Conservation (phyloP, 106 monocot species). For the Iris macrosiphon region DNA sequence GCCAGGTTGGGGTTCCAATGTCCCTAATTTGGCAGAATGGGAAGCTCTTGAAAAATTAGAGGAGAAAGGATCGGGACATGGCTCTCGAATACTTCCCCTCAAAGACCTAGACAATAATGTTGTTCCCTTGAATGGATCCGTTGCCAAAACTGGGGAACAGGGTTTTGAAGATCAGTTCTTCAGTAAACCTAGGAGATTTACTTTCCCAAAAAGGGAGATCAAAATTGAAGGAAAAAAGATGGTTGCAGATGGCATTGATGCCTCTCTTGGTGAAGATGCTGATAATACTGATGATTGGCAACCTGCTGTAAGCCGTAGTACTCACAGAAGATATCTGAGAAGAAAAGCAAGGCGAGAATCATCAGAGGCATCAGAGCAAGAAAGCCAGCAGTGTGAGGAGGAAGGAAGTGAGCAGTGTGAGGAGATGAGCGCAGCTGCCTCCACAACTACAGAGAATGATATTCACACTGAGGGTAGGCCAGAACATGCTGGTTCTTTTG, state of each 20-base stretch:
- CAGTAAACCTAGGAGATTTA: constrained; percentile 8
- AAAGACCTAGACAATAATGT: constrained; percentile 54
- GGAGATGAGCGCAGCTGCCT: too few species aligned
- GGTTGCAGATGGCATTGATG: constrained; percentile 46
- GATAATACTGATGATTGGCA: constrained; percentile 69
- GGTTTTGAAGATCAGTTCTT: constrained; percentile 12
- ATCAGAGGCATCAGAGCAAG: constrained; percentile 13
- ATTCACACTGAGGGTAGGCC: too few species aligned
- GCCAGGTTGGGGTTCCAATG: constrained; percentile 96
- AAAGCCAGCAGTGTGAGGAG: neutral
- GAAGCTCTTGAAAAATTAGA: constrained; percentile 65
- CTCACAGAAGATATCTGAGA: constrained; percentile 70
- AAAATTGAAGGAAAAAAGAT: constrained; percentile 40
- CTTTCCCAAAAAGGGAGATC: constrained; percentile 22
- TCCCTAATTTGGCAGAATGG: constrained; percentile 88
- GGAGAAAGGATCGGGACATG: constrained; percentile 17
- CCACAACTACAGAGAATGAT: constrained; percentile 3
- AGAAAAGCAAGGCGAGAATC: constrained; percentile 59
- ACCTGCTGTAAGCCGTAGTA: constrained; percentile 90
- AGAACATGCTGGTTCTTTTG: neutral
- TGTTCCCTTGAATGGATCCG: constrained; percentile 9
- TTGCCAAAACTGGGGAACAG: constrained; percentile 12
- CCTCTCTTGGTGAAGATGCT: constrained; percentile 9
- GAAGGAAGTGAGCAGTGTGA: too few species aligned
- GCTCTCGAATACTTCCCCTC: constrained; percentile 67